phyloP scores from a whole-genome alignment of 192 early-diverging fungal species.

The Coemansia sp. region DNA sequence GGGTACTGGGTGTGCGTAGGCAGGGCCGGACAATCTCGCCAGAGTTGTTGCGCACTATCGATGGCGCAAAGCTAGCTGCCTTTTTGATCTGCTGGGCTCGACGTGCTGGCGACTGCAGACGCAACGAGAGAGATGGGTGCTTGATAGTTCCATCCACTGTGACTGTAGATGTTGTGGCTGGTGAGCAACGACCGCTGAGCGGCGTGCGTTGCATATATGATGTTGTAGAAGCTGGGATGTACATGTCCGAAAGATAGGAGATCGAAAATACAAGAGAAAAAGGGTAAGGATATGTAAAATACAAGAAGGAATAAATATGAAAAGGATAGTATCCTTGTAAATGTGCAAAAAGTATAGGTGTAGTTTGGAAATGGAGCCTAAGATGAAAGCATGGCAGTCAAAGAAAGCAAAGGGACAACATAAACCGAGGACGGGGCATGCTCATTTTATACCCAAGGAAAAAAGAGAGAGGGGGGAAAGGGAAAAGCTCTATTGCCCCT shows the following conservation, averaged over 20 bases:
- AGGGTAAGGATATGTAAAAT: not conserved
- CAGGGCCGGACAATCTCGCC: conserved; percentile 57
- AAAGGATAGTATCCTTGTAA: not conserved
- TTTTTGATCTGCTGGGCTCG: conserved; percentile 27
- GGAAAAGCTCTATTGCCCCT: not conserved
- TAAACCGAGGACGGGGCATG: not conserved
- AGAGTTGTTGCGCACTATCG: conserved; percentile 50
- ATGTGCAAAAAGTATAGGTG: not conserved
- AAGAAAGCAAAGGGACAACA: conserved; percentile 3
- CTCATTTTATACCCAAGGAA: conserved; percentile 1
- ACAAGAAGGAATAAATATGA: not conserved
- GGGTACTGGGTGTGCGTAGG: conserved; percentile 31
- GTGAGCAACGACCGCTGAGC: conserved; percentile 22
- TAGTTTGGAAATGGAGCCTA: not conserved
- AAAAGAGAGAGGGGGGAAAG: not conserved
- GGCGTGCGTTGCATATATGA: conserved; percentile 20
- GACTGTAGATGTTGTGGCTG: conserved; percentile 12
- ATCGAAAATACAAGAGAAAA: conserved; percentile 10
- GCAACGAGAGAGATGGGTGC: conserved; percentile 18
- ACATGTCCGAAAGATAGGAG: conserved; percentile 26
- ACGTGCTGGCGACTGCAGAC: conserved; percentile 18
- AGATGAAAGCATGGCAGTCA: not conserved
- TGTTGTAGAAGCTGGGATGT: conserved; percentile 46
- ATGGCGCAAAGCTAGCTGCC: conserved; percentile 20
- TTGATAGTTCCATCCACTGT: conserved; percentile 1